phyloP scores from a whole-genome alignment of 176 grass and related monocot species.

The Saccharum officinarum region DNA sequence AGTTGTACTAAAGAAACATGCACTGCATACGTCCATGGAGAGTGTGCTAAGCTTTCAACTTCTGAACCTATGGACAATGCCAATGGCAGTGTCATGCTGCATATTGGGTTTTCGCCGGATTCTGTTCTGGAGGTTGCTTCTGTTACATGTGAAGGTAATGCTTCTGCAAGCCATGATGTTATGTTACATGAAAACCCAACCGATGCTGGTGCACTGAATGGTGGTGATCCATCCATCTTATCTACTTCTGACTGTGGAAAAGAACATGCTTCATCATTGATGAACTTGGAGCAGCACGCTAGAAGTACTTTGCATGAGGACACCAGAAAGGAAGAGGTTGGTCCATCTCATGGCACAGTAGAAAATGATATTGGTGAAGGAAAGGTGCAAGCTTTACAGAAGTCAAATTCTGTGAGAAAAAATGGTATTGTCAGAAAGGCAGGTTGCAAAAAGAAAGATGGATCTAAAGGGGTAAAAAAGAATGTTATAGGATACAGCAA shows the following conservation, averaged over 20 bases:
- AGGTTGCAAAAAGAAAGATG: slow-evolving; percentile 51
- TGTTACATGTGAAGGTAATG: slow-evolving; percentile 49
- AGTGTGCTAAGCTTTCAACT: slow-evolving; percentile 42
- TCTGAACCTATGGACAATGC: slow-evolving; percentile 40
- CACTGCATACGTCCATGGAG: slow-evolving; percentile 25
- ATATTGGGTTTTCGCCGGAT: slow-evolving; percentile 83
- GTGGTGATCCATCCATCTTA: slow-evolving; percentile 30
- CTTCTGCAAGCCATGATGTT: slow-evolving; percentile 44
- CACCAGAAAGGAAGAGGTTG: slow-evolving; percentile 25
- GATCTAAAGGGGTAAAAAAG: slow-evolving; percentile 26
- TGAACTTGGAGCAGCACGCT: slow-evolving; percentile 34
- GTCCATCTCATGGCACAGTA: neutral
- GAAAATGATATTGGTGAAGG: slow-evolving; percentile 40
- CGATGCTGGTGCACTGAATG: slow-evolving; percentile 26
- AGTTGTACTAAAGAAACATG: slow-evolving; percentile 60
- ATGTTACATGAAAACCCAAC: slow-evolving; percentile 11
- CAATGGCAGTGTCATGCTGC: slow-evolving; percentile 25
- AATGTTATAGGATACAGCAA: slow-evolving; percentile 29
- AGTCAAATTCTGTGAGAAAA: slow-evolving; percentile 26
- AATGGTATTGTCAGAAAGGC: slow-evolving; percentile 37
- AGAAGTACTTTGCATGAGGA: slow-evolving; percentile 31
- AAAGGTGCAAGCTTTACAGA: slow-evolving; percentile 34
- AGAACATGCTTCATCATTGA: slow-evolving; percentile 28
- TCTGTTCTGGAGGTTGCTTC: slow-evolving; percentile 65
- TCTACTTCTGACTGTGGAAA: slow-evolving; percentile 23